These are phyloP conservation scores for Aethionema arabicum DNA, from an alignment of 345 rosid genomes.

Conservation along the genomic window DNA sequence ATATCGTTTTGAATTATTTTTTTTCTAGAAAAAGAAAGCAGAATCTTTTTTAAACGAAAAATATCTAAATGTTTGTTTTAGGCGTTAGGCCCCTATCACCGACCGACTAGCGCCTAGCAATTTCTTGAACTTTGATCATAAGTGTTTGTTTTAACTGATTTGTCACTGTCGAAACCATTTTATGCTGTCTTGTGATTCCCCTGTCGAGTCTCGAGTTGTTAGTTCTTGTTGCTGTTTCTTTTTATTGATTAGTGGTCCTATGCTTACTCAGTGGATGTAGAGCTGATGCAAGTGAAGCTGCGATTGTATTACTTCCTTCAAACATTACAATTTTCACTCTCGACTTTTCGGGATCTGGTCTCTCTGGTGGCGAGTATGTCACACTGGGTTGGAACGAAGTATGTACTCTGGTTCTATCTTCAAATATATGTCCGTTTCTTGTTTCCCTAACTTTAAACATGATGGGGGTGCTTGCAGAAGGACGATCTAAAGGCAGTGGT, in stretches of 20 bases:
- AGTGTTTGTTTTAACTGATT: neutral
- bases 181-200: neutral
- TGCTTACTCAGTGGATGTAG: conserved; percentile 37
- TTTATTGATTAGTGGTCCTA: neutral
- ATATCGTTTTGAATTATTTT: no score
- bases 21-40: no score
- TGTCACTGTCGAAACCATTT: neutral
- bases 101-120: no score
- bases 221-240: neutral
- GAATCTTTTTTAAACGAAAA: no score
- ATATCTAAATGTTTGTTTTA: no score
- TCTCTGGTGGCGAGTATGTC: conserved; percentile 86
- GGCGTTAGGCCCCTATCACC: no score
- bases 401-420: conserved; percentile 35
- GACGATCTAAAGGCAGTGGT: conserved; percentile 87
- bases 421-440: neutral
- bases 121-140: no score
- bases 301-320: conserved; percentile 82
- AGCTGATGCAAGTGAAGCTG: conserved; percentile 54
- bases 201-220: neutral
- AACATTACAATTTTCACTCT: conserved; percentile 87
- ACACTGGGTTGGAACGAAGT: conserved; percentile 91
- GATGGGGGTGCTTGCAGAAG: conserved; percentile 50
- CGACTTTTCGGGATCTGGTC: conserved; percentile 93
- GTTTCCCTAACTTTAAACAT: neutral